These are phyloP conservation scores for Didymosphaeria variabile DNA, from an alignment of 2,329 filamentous ascomycete genomes.

Conservation along the genomic window DNA sequence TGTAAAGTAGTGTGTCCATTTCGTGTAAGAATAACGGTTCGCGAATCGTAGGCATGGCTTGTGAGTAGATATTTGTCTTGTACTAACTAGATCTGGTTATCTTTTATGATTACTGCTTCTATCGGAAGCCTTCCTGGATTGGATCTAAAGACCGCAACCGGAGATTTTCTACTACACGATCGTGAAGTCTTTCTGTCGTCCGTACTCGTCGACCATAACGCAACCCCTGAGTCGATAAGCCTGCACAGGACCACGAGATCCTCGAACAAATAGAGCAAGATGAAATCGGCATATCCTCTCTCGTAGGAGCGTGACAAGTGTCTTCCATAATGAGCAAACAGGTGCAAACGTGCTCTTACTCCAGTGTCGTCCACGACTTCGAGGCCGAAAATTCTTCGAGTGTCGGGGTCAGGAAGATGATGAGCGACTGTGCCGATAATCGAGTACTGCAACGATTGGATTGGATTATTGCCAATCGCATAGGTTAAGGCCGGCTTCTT, in stretches of 20 bases:
- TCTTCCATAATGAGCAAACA: not conserved
- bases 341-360: not conserved
- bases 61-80: not conserved
- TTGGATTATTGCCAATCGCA: not conserved
- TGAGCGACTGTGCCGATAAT: not conserved
- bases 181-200: not conserved
- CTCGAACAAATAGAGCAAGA: not conserved
- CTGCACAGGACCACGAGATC: not conserved
- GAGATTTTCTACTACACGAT: not conserved
- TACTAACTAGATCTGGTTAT: not conserved
- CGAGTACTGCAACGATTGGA: not conserved
- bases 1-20: constrained; percentile 10
- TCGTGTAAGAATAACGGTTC: constrained; percentile 7
- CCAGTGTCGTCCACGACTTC: not conserved
- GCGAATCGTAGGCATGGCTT: not conserved
- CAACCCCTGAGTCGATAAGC: not conserved
- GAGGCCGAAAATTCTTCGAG: not conserved
- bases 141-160: too few species aligned
- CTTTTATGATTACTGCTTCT: not conserved
- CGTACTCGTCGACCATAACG: not conserved
- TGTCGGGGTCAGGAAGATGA: not conserved
- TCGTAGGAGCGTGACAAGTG: too few species aligned
- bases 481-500: not conserved
- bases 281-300: not conserved
- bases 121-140: too few species aligned